A percentile compares a stretch with the other conserved stretches of the same genome.
These are phyloP conservation scores for Saccharomycopsis microspora DNA, from an alignment of 805 yeast genomes.

Conservation along the genomic window DNA sequence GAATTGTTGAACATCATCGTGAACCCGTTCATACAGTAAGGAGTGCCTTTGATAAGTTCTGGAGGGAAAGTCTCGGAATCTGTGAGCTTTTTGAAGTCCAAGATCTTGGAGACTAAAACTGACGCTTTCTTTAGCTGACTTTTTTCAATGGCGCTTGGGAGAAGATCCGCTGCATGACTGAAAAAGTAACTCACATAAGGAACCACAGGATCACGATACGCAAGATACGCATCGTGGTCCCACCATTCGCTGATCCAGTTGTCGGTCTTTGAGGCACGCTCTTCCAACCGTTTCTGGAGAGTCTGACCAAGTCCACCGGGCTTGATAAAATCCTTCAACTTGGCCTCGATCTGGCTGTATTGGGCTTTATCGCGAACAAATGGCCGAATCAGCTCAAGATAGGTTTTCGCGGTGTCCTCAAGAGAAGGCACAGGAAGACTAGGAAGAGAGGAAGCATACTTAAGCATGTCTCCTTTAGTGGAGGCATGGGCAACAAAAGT, in stretches of 20 bases:
- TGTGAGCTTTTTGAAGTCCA: constrained; percentile 54
- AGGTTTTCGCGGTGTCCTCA: constrained; percentile 55
- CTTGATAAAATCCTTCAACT: constrained; percentile 54
- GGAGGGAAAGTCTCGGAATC: constrained; percentile 70
- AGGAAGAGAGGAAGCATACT: constrained; percentile 66
- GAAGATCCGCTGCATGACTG: constrained; percentile 59
- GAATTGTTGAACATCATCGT: constrained; percentile 83
- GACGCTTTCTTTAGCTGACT: constrained; percentile 68
- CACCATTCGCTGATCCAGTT: constrained; percentile 91
- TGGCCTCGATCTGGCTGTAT: constrained; percentile 38
- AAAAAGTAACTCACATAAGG: constrained; percentile 90
- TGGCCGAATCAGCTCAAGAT: constrained; percentile 66
- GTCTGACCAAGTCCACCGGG: constrained; percentile 54
- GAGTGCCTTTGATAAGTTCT: constrained; percentile 59
- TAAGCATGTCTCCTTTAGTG: constrained; percentile 34
- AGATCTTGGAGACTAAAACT: constrained; percentile 53
- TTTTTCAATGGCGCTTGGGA: constrained; percentile 36
- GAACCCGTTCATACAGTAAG: constrained; percentile 94
- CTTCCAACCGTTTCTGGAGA: constrained; percentile 54
- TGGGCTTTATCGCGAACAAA: constrained; percentile 39
- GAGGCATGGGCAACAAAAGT: not conserved
- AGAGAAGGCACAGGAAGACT: constrained; percentile 80
- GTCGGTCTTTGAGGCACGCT: constrained; percentile 44
- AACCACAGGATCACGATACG: constrained; percentile 87
- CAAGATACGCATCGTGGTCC: constrained; percentile 89